Evolutionary conservation across 2,329 filamentous ascomycete genomes (phyloP).

Genomic region (Alternaria sp.): DNA sequence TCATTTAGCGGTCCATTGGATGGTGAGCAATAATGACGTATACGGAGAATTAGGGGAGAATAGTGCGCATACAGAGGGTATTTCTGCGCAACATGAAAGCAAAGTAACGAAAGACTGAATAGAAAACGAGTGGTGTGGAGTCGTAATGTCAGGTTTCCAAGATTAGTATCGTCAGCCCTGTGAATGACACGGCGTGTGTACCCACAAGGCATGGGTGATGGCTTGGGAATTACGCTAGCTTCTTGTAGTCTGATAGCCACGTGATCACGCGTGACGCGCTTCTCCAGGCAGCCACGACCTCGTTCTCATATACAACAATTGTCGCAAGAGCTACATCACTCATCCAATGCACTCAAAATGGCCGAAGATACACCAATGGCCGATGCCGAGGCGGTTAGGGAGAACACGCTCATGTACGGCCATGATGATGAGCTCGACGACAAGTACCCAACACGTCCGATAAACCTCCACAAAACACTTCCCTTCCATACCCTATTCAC

Average conservation of each 20-base stretch:
- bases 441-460: conserved; percentile 79
- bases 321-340: background rate
- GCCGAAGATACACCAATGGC: conserved; percentile 47
- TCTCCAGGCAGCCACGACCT: conserved; percentile 19
- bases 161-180: conserved; percentile 18
- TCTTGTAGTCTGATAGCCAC: conserved; percentile 8
- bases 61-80: conserved; percentile 13
- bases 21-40: conserved; percentile 24
- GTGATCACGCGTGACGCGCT: conserved; percentile 31
- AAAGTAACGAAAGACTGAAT: conserved; percentile 25
- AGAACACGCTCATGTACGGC: conserved; percentile 61
- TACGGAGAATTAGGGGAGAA: conserved; percentile 7
- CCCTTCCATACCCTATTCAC: conserved; percentile 82
- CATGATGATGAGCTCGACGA: conserved; percentile 58
- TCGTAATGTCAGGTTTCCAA: conserved; percentile 15
- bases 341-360: conserved; percentile 37
- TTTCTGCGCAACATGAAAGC: conserved; percentile 14
- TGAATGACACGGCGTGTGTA: conserved; percentile 12
- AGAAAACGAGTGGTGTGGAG: conserved; percentile 21
- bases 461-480: conserved; percentile 80
- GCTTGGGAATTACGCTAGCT: conserved; percentile 17
- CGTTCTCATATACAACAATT: conserved; percentile 13
- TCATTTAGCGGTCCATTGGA: conserved; percentile 51
- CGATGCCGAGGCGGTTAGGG: conserved; percentile 55
- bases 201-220: conserved; percentile 16